These are phyloP conservation scores for Aspergillus sojae DNA, from an alignment of 2,329 filamentous ascomycete species.

Conservation along the genomic window DNA sequence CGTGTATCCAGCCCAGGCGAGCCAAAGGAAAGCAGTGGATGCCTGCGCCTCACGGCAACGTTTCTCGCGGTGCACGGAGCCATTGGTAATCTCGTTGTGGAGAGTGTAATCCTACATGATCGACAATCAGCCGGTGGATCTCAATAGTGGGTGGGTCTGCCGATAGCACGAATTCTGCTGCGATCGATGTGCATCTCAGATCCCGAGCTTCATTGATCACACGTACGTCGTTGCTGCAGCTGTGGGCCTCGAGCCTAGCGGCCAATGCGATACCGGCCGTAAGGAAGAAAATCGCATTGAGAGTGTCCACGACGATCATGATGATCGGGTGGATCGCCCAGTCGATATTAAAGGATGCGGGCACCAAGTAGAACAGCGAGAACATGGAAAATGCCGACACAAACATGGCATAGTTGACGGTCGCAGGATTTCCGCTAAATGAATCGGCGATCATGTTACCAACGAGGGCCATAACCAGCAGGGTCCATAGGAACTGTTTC, in stretches of 20 bases:
- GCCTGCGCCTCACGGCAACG: slow-evolving; percentile 57
- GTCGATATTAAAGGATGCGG: slow-evolving; percentile 43
- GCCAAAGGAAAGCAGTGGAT: slow-evolving; percentile 55
- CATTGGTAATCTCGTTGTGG: slow-evolving; percentile 51
- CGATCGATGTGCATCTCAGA: neutral
- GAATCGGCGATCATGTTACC: slow-evolving; percentile 64
- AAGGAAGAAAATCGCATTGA: slow-evolving; percentile 55
- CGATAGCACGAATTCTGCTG: neutral
- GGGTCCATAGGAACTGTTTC: slow-evolving; percentile 58
- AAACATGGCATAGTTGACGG: slow-evolving; percentile 60
- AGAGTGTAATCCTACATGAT: slow-evolving; percentile 39
- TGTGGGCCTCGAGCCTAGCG: slow-evolving; percentile 47
- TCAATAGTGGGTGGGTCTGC: slow-evolving; percentile 6
- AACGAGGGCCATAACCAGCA: slow-evolving; percentile 63
- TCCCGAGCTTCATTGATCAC: neutral
- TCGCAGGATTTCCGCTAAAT: slow-evolving; percentile 56
- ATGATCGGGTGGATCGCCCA: slow-evolving; percentile 47
- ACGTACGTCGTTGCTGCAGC: slow-evolving; percentile 51
- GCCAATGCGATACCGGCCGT: slow-evolving; percentile 52
- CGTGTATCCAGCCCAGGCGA: slow-evolving; percentile 50
- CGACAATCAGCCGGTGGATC: slow-evolving; percentile 15
- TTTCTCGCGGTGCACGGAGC: slow-evolving; percentile 37
- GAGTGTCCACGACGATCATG: slow-evolving; percentile 46
- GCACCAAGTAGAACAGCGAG: slow-evolving; percentile 52
- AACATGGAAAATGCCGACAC: slow-evolving; percentile 51